Base-by-base conservation (phyloP, 2,329 filamentous ascomycete species). In the Arachnopeziza araneosa region DNA sequence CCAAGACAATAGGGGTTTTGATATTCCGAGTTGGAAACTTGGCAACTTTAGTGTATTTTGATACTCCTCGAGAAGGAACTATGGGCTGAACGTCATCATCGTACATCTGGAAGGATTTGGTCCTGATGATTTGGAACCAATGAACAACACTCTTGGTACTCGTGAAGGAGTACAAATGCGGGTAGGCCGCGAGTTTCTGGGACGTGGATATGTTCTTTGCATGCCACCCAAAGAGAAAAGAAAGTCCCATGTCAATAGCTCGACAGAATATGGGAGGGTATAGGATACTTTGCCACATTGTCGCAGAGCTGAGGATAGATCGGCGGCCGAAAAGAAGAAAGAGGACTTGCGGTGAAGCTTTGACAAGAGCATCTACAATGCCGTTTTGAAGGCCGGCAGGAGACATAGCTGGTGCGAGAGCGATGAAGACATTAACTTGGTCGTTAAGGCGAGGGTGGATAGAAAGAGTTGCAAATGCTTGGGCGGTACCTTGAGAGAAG, bases 111-210 rank as follows among this genome's bases (percentile, higher is more conserved):
- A 99, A 98, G 24, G 86, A 92, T 69, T 91, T 90, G 70, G 93
- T 97, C 65, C 95, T 88, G 69, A 99, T 99, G 72, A 99, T 97
- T 73, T 99, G 95, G 74, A 99, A 99, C 95, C 95, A 99, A 73
- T 99, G 95, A 0, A 99, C 95, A 9, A 99, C 92, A 22, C 88
- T 93, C 76, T 99, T 99, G 60, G 92, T 96, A 73, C 91, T 96
- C 0, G 93, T 97, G 73, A 93, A 98, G 0, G 93, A 97, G 77
- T 96, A 99, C 0, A 99, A 78, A 76, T 99, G 95, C 10, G 93
- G 89, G 72, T 99, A 99, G 1, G 92, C 92, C 1, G 95, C 95
- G 21, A 99, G 83, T 72, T 99, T 99, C 75, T 99, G 95, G 60
- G 88, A 87, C 0, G 85, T 77, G 9, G 85, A 85, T 63, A 99